Conservation (phyloP, 768 basidiomycete species). For the Xanthoconium stramineum region DNA sequence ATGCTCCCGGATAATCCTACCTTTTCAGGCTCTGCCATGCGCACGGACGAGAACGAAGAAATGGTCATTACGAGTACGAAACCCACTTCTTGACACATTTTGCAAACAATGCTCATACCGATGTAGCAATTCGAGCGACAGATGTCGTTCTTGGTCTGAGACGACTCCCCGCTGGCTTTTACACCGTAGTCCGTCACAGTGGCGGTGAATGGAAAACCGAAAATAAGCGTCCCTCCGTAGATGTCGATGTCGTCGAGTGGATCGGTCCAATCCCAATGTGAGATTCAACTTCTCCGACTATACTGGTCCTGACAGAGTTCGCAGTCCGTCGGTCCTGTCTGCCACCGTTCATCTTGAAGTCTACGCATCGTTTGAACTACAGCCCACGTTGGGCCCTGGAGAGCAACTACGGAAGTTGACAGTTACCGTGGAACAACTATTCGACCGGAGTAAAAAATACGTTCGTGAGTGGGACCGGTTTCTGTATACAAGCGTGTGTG, state of each 20-base stretch:
- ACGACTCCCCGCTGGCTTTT: background rate
- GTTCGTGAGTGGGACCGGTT: background rate
- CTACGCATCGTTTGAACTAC: background rate
- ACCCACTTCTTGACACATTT: background rate
- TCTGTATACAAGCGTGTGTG: background rate
- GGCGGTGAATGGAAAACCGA: background rate
- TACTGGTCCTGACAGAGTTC: background rate
- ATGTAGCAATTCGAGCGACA: background rate
- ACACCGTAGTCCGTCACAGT: background rate
- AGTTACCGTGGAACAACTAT: background rate
- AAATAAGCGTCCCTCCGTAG: background rate
- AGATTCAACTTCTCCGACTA: background rate
- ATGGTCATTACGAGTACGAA: background rate
- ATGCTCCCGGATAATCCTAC: no score
- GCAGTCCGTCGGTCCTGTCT: background rate
- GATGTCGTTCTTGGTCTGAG: background rate
- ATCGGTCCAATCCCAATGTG: background rate
- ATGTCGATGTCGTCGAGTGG: background rate
- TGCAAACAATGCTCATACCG: no score
- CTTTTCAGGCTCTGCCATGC: no score
- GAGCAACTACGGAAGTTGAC: background rate
- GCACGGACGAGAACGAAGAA: background rate
- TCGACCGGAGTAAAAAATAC: background rate
- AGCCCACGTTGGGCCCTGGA: background rate
- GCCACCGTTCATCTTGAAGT: background rate